A percentile compares a stretch with the other conserved stretches of the same genome.
These are phyloP conservation scores for Gymnopilus junonius DNA, from an alignment of 768 basidiomycete genomes.

Conservation along the genomic window DNA sequence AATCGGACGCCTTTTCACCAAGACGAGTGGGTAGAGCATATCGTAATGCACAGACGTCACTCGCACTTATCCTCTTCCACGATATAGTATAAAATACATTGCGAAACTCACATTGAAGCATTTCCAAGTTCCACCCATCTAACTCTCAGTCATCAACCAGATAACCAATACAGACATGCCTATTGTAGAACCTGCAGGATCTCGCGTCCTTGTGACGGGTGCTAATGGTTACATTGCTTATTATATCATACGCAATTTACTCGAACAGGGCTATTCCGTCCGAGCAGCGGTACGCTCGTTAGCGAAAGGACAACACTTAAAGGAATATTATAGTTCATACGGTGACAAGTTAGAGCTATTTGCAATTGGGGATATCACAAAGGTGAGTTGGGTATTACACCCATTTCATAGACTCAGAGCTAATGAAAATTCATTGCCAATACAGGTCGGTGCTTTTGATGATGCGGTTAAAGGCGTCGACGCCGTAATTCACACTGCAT, in stretches of 20 bases:
- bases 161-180: not conserved
- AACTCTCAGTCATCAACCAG: too few relatives aligned
- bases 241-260: conserved; percentile 56
- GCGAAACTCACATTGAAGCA: too few relatives aligned
- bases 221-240: conserved; percentile 63
- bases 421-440: not conserved
- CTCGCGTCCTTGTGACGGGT: conserved; percentile 53
- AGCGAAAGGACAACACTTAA: conserved; percentile 60
- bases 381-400: conserved; percentile 20
- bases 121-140: too few relatives aligned
- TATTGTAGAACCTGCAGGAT: not conserved
- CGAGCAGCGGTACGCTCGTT: conserved; percentile 68
- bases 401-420: too few relatives aligned
- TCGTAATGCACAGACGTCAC: too few relatives aligned
- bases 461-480: conserved; percentile 77
- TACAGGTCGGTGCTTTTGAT: conserved; percentile 70
- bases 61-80: too few relatives aligned
- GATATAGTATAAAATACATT: too few relatives aligned
- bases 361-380: conserved; percentile 67
- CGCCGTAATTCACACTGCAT: conserved; percentile 71
- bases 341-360: conserved; percentile 65
- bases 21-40: too few relatives aligned
- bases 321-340: conserved; percentile 56
- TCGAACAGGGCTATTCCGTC: conserved; percentile 64
- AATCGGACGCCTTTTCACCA: too few relatives aligned